These are phyloP conservation scores for Diospyros lotus DNA, from an alignment of 148 eudicot genomes.

Conservation along the genomic window DNA sequence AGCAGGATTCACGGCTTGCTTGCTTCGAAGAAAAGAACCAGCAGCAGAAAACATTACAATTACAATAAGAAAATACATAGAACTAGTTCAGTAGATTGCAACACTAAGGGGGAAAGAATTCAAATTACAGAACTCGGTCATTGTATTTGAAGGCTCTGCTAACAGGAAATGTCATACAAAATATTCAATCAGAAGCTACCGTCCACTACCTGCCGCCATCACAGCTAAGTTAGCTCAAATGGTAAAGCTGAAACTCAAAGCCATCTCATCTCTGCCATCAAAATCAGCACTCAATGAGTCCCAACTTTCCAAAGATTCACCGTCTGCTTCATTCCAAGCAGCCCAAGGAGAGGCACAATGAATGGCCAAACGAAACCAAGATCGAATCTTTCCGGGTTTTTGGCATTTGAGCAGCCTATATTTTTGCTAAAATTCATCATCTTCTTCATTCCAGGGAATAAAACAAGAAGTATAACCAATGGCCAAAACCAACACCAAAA, in stretches of 20 bases:
- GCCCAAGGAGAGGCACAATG: too few relatives aligned
- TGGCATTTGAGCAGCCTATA: not conserved
- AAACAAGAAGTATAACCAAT: not conserved
- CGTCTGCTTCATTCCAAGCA: too few relatives aligned
- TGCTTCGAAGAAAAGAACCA: not conserved
- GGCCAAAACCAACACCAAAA: conserved; percentile 15
- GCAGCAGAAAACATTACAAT: not conserved
- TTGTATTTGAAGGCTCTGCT: not conserved
- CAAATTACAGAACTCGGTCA: not conserved
- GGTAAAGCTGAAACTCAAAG: not conserved
- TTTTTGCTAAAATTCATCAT: conserved; percentile 2
- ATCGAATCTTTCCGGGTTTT: too few relatives aligned
- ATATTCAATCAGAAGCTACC: not conserved
- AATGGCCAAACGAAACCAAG: too few relatives aligned
- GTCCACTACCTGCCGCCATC: conserved; percentile 1
- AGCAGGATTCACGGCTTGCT: not conserved
- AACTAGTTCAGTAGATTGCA: not conserved
- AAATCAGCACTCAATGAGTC: too few relatives aligned
- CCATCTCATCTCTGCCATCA: too few relatives aligned
- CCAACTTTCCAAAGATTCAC: too few relatives aligned
- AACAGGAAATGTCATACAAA: not conserved
- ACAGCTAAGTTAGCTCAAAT: not conserved
- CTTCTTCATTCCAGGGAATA: conserved; percentile 9
- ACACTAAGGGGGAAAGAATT: not conserved
- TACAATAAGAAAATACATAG: not conserved